A percentile compares a stretch with the other conserved stretches of the same genome.
These are phyloP conservation scores for Magnusiomyces tetraspermus DNA, from an alignment of 1,139 yeast genomes.

Conservation along the genomic window DNA sequence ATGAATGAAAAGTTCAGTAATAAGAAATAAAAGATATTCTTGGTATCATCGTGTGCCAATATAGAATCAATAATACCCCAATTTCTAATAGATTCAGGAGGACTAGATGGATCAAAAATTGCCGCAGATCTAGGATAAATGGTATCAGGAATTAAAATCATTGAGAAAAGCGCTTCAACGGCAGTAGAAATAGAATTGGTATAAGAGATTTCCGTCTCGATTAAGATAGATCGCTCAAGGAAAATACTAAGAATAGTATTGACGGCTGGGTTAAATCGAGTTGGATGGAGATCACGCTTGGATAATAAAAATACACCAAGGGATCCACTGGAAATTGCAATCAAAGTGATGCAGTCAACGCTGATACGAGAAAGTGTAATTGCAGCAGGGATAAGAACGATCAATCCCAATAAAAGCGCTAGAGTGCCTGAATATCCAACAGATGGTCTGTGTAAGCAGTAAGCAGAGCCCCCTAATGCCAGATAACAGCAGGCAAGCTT, in stretches of 20 bases:
- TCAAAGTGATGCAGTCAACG: slow-evolving; percentile 19
- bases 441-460: slow-evolving; percentile 13
- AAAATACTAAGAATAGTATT: slow-evolving; percentile 15
- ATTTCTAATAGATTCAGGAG: slow-evolving; percentile 9
- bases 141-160: slow-evolving; percentile 11
- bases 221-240: slow-evolving; percentile 13
- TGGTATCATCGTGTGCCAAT: slow-evolving; percentile 56
- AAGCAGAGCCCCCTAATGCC: slow-evolving; percentile 8
- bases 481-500: slow-evolving; percentile 6
- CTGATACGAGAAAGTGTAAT: slow-evolving; percentile 1
- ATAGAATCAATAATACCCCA: slow-evolving; percentile 33
- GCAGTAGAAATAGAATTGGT: slow-evolving; percentile 7
- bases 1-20: slow-evolving; percentile 81
- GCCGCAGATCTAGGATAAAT: slow-evolving; percentile 3
- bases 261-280: slow-evolving; percentile 26
- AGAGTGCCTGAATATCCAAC: slow-evolving; percentile 9
- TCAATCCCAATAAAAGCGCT: slow-evolving; percentile 8
- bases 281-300: slow-evolving; percentile 28
- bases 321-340: slow-evolving; percentile 29
- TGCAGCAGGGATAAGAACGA: slow-evolving; percentile 10
- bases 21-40: slow-evolving; percentile 80
- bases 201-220: slow-evolving; percentile 9
- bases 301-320: slow-evolving; percentile 30
- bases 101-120: slow-evolving; percentile 7
- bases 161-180: slow-evolving; percentile 7